These are phyloP conservation scores for Hymenoscyphus occultus DNA, from an alignment of 2,329 filamentous ascomycete species.

Conservation along the genomic window DNA sequence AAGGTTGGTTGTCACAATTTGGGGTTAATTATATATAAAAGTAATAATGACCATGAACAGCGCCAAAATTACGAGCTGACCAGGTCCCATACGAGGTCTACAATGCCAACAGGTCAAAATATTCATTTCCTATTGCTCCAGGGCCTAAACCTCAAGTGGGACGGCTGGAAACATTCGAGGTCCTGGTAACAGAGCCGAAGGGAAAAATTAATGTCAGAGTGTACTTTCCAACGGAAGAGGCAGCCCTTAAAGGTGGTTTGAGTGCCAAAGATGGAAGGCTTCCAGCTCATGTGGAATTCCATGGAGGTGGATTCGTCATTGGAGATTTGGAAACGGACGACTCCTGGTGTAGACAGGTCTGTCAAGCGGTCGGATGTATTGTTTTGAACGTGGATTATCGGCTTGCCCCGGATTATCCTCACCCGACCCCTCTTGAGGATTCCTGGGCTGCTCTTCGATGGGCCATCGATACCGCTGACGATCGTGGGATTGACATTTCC, in stretches of 20 bases:
- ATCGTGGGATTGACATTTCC: slow-evolving; percentile 19
- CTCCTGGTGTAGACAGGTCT: slow-evolving; percentile 25
- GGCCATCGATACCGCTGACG: slow-evolving; percentile 25
- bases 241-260: slow-evolving; percentile 17
- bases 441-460: slow-evolving; percentile 45
- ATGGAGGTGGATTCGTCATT: slow-evolving; percentile 28
- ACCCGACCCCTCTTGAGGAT: slow-evolving; percentile 44
- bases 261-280: slow-evolving; percentile 17
- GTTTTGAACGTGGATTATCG: slow-evolving; percentile 43
- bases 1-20: slow-evolving; percentile 17
- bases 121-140: slow-evolving; percentile 22
- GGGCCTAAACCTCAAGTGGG: slow-evolving; percentile 24
- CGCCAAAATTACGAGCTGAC: slow-evolving; percentile 23
- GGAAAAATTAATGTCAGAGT: slow-evolving; percentile 24
- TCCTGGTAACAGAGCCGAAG: slow-evolving; percentile 20
- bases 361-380: slow-evolving; percentile 26
- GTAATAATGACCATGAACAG: slow-evolving; percentile 12
- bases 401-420: slow-evolving; percentile 45
- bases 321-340: slow-evolving; percentile 23
- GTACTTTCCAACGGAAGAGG: slow-evolving; percentile 22
- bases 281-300: slow-evolving; percentile 26
- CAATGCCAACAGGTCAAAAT: slow-evolving; percentile 25
- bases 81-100: slow-evolving; percentile 29
- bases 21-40: not conserved
- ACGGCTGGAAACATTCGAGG: slow-evolving; percentile 14